Conservation (phyloP, 805 yeast genomes). For the Helenozyma baotianmanensis region DNA sequence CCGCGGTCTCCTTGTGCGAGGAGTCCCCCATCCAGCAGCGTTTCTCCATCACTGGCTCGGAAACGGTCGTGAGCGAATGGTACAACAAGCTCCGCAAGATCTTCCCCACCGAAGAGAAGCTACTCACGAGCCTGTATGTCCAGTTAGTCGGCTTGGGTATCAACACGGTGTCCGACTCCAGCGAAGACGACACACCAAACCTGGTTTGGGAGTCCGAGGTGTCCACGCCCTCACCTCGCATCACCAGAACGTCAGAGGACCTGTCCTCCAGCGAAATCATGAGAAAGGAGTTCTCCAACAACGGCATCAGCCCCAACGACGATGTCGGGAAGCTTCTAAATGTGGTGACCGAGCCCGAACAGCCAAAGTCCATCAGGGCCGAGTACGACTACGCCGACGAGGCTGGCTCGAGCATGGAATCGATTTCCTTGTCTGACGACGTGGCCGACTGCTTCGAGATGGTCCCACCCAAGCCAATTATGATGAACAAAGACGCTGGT, state of each 20-base stretch:
- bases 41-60: conserved; percentile 15
- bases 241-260: background rate
- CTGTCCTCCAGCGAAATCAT: conserved; percentile 7
- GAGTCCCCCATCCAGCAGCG: conserved; percentile 12
- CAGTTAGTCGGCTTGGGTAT: conserved; percentile 14
- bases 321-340: conserved; percentile 2
- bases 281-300: conserved; percentile 9
- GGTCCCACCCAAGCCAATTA: conserved; percentile 6
- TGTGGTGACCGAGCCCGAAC: conserved; percentile 4
- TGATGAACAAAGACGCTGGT: conserved; percentile 3
- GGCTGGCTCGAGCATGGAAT: background rate
- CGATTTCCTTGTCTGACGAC: conserved; percentile 5
- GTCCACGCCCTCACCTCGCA: background rate
- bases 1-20: conserved; percentile 7
- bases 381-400: conserved; percentile 11
- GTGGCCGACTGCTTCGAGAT: conserved; percentile 13
- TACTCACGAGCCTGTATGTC: conserved; percentile 7
- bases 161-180: conserved; percentile 9
- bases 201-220: conserved; percentile 1
- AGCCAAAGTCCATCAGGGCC: conserved; percentile 6
- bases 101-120: conserved; percentile 25
- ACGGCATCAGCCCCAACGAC: conserved; percentile 9
- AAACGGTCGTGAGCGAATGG: conserved; percentile 25
- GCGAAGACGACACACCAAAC: conserved; percentile 1
- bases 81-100: conserved; percentile 24